Conservation (phyloP, 352 stramenopile genomes). For the Elongisporangium prolatum region DNA sequence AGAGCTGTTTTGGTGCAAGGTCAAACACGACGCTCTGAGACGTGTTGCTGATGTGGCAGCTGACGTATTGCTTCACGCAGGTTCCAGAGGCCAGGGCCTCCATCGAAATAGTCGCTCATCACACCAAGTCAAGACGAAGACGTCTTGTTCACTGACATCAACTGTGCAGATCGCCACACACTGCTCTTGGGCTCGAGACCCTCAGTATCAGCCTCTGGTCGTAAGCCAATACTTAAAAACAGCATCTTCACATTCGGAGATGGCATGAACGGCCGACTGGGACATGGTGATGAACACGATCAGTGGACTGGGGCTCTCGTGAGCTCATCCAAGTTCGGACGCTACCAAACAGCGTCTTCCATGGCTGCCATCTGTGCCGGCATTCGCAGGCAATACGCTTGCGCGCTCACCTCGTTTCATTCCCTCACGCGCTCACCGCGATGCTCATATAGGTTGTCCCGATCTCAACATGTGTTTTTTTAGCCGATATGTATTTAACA, state of each 20-base stretch:
- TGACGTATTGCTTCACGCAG: too few species aligned
- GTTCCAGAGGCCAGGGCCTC: too few species aligned
- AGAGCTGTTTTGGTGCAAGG: too few species aligned
- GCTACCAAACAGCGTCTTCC: conserved; percentile 10
- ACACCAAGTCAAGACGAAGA: conserved; percentile 23
- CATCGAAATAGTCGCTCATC: too few species aligned
- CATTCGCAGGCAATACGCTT: conserved; percentile 25
- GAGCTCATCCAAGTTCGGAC: conserved; percentile 18
- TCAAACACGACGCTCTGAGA: too few species aligned
- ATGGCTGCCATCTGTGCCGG: conserved; percentile 47
- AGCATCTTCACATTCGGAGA: conserved; percentile 64
- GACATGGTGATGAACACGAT: conserved; percentile 47
- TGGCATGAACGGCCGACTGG: conserved; percentile 61
- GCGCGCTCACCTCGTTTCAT: conserved; percentile 15
- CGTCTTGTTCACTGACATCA: conserved; percentile 56
- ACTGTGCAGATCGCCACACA: conserved; percentile 67
- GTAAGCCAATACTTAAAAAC: conserved; percentile 14
- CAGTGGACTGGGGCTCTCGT: conserved; percentile 36
- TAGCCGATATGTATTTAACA: too few species aligned
- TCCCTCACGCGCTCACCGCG: too few species aligned
- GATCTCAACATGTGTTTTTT: conserved; percentile 18
- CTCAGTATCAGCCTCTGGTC: conserved; percentile 4
- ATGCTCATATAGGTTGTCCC: too few species aligned
- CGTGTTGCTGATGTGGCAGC: too few species aligned
- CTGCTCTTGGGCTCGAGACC: conserved; percentile 20